Evolutionary conservation across 108 stramenopile species (phyloP), one percentile per base, ranked within the genome.

Genomic region (Nitzschia sp.): DNA sequence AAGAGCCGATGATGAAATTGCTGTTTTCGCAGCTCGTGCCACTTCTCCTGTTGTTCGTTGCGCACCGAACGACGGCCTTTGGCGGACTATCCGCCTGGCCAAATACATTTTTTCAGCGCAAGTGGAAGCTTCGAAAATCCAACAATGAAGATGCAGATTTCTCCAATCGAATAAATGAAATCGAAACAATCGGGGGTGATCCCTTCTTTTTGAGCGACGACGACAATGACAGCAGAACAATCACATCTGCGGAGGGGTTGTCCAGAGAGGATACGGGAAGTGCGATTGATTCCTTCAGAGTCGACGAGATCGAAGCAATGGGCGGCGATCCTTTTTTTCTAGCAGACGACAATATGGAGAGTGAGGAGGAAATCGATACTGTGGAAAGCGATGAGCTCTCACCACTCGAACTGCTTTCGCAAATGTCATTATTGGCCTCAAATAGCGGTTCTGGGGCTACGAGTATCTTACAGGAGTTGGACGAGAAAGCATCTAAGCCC

Each of bases 161-260:
- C n/a, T n/a, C n/a, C n/a, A n/a, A n/a, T n/a, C n/a, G n/a, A n/a
- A n/a, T n/a, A n/a, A n/a, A 9, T 13, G 73, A 75, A 45, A 50
- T 76, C n/a, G 68, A 76, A 50, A 61, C 75, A 0, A 64, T 76
- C 62, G 75, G 75, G 13, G 75, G 75, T 38, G 74, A 67, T 62
- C 57, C 68, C 23, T 69, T 58, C 38, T 41, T 41, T 41, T 41
- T 41, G 38, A 41, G 38, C 13, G 38, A 41, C 38, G 38, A 41
- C 38, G 13, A 41, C 38, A 13, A 41, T 41, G 38, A 41, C 13
- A 6, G 13, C 9, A 6, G 13, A 41, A 13, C 13, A 9, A 13
- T 9, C 38, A 41, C 38, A 9, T 6, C 38, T 9, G 13, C 13
- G 13, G 38, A 9, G 11, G 26, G 28, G 9, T 9, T 41, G 38